A percentile compares a stretch with the other conserved stretches of the same genome.
These are phyloP conservation scores for Xerocomellus intermedius DNA, from an alignment of 768 basidiomycete species.

Conservation along the genomic window DNA sequence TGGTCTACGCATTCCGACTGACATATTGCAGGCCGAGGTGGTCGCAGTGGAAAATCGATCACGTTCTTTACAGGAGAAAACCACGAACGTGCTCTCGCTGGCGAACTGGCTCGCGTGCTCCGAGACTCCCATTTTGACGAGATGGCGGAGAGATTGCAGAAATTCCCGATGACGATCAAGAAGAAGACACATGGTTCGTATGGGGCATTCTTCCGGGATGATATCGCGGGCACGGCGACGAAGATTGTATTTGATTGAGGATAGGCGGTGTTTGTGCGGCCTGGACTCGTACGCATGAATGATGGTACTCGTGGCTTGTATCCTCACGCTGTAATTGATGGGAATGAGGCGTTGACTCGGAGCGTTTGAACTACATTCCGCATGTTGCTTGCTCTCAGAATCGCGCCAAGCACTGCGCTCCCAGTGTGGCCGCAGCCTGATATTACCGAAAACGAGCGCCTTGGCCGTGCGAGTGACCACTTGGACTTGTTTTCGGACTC, in stretches of 20 bases:
- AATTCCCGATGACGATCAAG: conserved; percentile 96
- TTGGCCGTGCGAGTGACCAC: too few species aligned
- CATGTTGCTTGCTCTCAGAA: neutral
- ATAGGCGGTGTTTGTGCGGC: neutral
- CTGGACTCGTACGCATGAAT: neutral
- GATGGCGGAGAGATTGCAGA: conserved; percentile 58
- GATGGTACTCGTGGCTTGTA: neutral
- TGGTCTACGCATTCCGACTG: neutral
- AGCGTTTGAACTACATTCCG: neutral
- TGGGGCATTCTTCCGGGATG: conserved; percentile 79
- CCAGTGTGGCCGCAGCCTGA: neutral
- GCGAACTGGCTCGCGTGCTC: conserved; percentile 89
- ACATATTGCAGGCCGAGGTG: conserved; percentile 71
- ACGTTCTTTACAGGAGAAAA: conserved; percentile 96
- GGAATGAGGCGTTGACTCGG: conserved; percentile 1
- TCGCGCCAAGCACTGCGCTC: neutral
- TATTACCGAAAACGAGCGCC: conserved; percentile 6
- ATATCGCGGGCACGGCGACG: conserved; percentile 58
- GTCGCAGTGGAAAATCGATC: conserved; percentile 84
- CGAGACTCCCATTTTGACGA: conserved; percentile 83
- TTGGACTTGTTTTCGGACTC: neutral
- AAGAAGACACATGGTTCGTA: conserved; percentile 92
- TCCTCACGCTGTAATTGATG: conserved; percentile 13
- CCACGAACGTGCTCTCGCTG: conserved; percentile 84
- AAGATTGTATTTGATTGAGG: conserved; percentile 68